Evolutionary conservation across 169 alveolate genomes (phyloP).

Genomic region (Eimeria necatrix): DNA sequence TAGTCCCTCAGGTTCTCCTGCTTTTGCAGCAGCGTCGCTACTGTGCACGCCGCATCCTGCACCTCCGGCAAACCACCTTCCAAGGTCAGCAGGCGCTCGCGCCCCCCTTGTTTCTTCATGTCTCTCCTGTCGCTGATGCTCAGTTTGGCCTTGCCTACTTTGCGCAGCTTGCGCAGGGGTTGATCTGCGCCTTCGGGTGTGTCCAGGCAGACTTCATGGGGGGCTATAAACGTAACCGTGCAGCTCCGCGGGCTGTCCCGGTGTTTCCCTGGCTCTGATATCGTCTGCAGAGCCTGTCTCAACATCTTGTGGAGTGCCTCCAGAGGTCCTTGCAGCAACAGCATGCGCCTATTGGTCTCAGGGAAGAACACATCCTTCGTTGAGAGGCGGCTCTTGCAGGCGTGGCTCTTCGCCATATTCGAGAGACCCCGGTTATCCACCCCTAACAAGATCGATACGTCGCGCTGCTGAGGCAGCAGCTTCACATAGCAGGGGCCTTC

Average conservation of each 20-base stretch:
- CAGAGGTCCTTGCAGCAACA: constrained; percentile 65
- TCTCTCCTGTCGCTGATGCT: constrained; percentile 51
- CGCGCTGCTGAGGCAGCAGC: constrained; percentile 74
- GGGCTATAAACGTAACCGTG: constrained; percentile 48
- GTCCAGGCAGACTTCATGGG: constrained; percentile 14
- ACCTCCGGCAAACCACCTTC: constrained; percentile 41
- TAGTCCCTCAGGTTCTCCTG: constrained; percentile 21
- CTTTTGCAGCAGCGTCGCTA: constrained; percentile 5
- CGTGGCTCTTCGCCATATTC: constrained; percentile 69
- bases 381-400: constrained; percentile 67
- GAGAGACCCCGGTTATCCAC: constrained; percentile 74
- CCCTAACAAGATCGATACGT: constrained; percentile 62
- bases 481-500: constrained; percentile 76
- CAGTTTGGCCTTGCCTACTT: not conserved
- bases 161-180: constrained; percentile 44
- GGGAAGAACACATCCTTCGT: constrained; percentile 62
- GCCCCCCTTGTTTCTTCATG: constrained; percentile 70
- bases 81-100: constrained; percentile 73
- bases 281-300: constrained; percentile 27
- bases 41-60: constrained; percentile 44
- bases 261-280: constrained; percentile 16
- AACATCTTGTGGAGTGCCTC: constrained; percentile 27
- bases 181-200: not conserved
- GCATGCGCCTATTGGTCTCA: constrained; percentile 71
- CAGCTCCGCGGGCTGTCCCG: constrained; percentile 18